Base-by-base conservation (phyloP, 371 early-diverging fungal genomes). In the Circinella umbellata region DNA sequence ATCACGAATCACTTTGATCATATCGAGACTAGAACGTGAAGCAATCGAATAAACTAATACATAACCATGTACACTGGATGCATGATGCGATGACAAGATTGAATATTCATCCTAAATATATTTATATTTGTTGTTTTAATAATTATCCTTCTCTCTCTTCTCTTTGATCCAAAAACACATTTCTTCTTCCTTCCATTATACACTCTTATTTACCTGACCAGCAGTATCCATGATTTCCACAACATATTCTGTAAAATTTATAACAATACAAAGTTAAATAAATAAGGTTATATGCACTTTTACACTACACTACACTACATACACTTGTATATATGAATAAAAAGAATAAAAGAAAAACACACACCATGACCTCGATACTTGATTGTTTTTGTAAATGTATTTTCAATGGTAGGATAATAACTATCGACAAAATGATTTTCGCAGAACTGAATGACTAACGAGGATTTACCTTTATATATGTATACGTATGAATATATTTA, bases 141-240 rank as follows among this genome's bases (percentile, higher is more conserved):
- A 27, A 27, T 27, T 27, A 0, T 27, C 27, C 2, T 27, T 27
- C 27, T 27, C 27, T 27, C 27, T 27, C 27, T 27, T 27, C 27
- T 27, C 27, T 27, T 27, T 27, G 27, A 27, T 27, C 27, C 27
- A 2, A 27, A 27, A 27, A 27, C 27, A 27, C 27, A 1, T 27
- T 11, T 34, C 54, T 37, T 61, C 36, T 47, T 47, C 39, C 34
- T 51, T n/a, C 27, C 47, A 18, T 47, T 35, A 15, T 63, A 20
- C 11, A 15, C 39, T 37, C 63, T 14, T 38, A 4, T 69, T 75
- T 90, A 91, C 92, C 86, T 97, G 97, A 63, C 99, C 99, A 3
- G 99, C 96, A 14, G 99, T 97, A 80, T 98, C 99, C 76, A 95
- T 92, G 67, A 97, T 96, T 70, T 95, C 96, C 38, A 92, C 90